Evolutionary conservation across 2,329 filamentous ascomycete species (phyloP), one percentile per base, ranked within the genome.

Genomic region (Basipetospora chlamydospora): DNA sequence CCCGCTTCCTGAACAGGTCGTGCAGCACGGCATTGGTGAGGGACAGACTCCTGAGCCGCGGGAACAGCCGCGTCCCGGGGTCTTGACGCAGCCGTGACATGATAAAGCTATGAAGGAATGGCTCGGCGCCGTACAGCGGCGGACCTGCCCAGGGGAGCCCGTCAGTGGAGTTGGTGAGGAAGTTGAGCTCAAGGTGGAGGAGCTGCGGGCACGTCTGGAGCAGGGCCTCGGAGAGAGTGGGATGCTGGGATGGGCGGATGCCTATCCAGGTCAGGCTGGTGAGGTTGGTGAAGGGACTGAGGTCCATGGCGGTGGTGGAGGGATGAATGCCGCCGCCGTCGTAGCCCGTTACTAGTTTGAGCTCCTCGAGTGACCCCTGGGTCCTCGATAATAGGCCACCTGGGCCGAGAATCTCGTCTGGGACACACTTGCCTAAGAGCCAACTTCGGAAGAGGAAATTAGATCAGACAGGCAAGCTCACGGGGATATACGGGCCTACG

Each of bases 201-300:
- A 37, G 35, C n/a, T 25, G 35, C 4, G 13, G 7, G 18, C 18
- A 26, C 3, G 22, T 7, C 7, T 18, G 17, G 8, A 11, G 16
- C 9, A 37, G 28, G 10, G 26, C 35, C 6, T 10, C 8, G 26
- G 12, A n/a, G 7, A 30, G 16, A 10, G 31, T 13, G 2, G 25
- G 20, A 28, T 30, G 28, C 25, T 37, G 35, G 18, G 17, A 23
- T n/a, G 15, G 35, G 35, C 16, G 28, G 35, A 37, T 17, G 4
- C 35, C 35, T 5, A 28, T 31, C 35, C 35, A 37, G n/a, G 35
- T 30, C 20, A 37, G 25, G 28, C 26, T 12, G 29, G 6, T 16
- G 5, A 31, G 29, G 16, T 20, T 20, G 12, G 29, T 5, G 17
- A 31, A 31, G 29, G 29, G 35, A 7, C n/a, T 37, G n/a, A 37